Base-by-base conservation (phyloP, 2,329 filamentous ascomycete genomes). In the Capronia coronata region DNA sequence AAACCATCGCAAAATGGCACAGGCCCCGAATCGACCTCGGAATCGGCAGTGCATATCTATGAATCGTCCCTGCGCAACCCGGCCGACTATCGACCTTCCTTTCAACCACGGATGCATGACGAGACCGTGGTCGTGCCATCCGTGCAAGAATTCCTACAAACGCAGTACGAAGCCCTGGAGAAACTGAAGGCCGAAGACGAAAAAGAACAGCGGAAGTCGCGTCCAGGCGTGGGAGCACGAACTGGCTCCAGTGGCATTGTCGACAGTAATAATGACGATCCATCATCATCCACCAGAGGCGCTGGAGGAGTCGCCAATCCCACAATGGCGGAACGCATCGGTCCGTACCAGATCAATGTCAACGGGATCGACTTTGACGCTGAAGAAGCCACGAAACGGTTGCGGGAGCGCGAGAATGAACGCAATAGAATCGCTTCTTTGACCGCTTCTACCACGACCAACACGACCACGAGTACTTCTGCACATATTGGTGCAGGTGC, bases 321-420 rank as follows among this genome's bases (percentile, higher is more conserved):
- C 35, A 59, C 68, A 22, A 74, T 78, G 46, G 83, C 82, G 60
- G 86, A 91, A 62, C 89, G 94, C 61, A 94, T 95, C 62, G 90
- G 90, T 0, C 89, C 90, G 0, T 89, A 96, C 57, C 89, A 95
- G 64, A 96, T 97, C 72, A 98, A 98, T 66, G 93, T 98, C 78
- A 93, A 93, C 35, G 93, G 93, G 46, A 96, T 98, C 56, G 89
- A 95, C 65, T 87, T 95, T 23, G 89, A 96, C 68, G 89, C 89
- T 7, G 90, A 95, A 63, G 89, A 95, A 32, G 59, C 55, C 19
- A 61, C 56, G n/a, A 51, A 55, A 29, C 40, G 59, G 10, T 25
- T 61, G 21, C 42, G 49, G 8, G 57, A 61, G 46, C 48, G 59
- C 8, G 57, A 61, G 32, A 44, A 46, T 21, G 56, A 58, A 19